Evolutionary conservation across 306 rosid species (phyloP).

Genomic region (Cucumis cinereus): DNA sequence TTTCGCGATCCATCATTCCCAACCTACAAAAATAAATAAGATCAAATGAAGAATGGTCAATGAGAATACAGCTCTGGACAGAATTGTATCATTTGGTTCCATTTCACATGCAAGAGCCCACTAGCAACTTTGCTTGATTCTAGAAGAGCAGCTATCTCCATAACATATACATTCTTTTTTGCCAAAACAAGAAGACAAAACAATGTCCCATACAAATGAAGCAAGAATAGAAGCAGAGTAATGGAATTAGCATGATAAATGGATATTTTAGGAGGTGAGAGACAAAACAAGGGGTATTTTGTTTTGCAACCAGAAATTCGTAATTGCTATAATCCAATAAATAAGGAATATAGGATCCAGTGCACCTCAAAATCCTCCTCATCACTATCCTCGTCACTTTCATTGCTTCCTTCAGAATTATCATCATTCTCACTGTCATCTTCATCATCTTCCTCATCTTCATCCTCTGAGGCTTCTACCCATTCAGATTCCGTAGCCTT

Average conservation of each 20-base stretch:
- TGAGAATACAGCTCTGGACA: not conserved
- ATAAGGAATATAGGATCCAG: constrained; percentile 18
- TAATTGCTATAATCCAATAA: not conserved
- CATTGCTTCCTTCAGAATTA: constrained; percentile 34
- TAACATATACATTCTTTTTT: not conserved
- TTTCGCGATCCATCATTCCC: constrained; percentile 37
- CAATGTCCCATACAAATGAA: not conserved
- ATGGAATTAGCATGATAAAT: not conserved
- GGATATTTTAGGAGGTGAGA: not conserved
- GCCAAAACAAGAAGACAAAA: not conserved
- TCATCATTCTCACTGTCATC: constrained; percentile 40
- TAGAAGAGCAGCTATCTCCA: not conserved
- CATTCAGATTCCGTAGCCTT: constrained; percentile 92
- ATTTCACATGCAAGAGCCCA: not conserved
- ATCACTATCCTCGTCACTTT: constrained; percentile 47
- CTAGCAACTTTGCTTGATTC: not conserved
- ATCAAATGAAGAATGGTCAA: not conserved
- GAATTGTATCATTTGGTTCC: not conserved
- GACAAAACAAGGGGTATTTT: not conserved
- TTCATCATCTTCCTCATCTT: constrained; percentile 56
- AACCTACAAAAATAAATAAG: constrained; percentile 15
- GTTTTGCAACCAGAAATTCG: not conserved
- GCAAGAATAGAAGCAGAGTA: not conserved
- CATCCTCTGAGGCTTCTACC: constrained; percentile 83
- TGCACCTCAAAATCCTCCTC: constrained; percentile 43